Evolutionary conservation across 768 basidiomycete genomes (phyloP).

Genomic region (Lactarius indigo): DNA sequence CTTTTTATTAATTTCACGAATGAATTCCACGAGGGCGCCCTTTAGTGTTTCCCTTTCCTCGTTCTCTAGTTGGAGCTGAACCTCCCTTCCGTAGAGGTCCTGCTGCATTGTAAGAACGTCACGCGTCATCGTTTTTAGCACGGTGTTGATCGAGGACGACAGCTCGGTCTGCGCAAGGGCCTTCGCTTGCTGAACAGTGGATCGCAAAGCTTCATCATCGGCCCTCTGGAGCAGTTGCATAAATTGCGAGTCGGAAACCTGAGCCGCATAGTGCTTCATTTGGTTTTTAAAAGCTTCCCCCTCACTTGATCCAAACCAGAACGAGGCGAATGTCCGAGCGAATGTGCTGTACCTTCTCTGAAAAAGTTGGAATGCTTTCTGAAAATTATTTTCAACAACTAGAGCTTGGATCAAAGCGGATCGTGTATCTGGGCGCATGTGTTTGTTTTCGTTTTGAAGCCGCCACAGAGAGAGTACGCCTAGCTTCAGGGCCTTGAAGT

Average conservation of each 20-base stretch:
- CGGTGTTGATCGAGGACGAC: neutral
- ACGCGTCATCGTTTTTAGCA: neutral
- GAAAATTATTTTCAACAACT: neutral
- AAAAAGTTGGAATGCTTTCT: neutral
- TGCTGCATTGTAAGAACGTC: slow-evolving; percentile 14
- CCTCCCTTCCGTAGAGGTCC: neutral
- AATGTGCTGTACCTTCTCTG: neutral
- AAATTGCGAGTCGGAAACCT: slow-evolving; percentile 12
- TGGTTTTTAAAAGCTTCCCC: neutral
- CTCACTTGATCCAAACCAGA: neutral
- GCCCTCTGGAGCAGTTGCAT: slow-evolving; percentile 2
- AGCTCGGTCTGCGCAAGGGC: slow-evolving; percentile 12
- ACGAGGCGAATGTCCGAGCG: neutral
- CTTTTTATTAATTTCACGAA: neutral
- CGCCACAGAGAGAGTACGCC: neutral
- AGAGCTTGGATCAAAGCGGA: neutral
- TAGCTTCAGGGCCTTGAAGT: neutral
- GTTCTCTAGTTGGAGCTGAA: slow-evolving; percentile 1
- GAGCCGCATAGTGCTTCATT: neutral
- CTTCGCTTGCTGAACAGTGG: neutral
- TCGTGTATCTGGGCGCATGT: neutral
- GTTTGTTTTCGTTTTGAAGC: neutral
- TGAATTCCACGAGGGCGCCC: neutral
- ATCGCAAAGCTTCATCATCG: neutral
- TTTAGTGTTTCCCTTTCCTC: neutral